Conservation (phyloP, 495 filamentous ascomycete genomes). For the Daldinia concentrica region DNA sequence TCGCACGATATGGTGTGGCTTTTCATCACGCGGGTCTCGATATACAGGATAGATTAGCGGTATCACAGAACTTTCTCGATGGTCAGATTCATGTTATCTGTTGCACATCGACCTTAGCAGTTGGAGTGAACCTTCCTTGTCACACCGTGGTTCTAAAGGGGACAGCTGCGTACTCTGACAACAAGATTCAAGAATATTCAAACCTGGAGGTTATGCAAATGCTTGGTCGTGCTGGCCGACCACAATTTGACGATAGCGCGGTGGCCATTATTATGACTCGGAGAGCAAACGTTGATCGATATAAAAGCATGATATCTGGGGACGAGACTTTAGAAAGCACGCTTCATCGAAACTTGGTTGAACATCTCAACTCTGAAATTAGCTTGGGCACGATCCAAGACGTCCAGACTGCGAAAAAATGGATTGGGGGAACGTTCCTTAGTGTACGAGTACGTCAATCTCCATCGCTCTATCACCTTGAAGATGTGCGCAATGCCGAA, state of each 20-base stretch:
- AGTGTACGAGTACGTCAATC: slow-evolving; percentile 84
- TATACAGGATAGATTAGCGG: slow-evolving; percentile 68
- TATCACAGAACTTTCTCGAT: slow-evolving; percentile 78
- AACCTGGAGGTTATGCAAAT: slow-evolving; percentile 98
- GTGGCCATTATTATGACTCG: slow-evolving; percentile 89
- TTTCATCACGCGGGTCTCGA: slow-evolving; percentile 95
- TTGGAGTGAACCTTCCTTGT: slow-evolving; percentile 93
- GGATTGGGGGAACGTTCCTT: slow-evolving; percentile 89
- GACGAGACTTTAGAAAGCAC: slow-evolving; percentile 87
- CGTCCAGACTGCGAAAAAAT: slow-evolving; percentile 75
- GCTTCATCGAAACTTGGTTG: slow-evolving; percentile 86
- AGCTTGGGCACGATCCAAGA: slow-evolving; percentile 81
- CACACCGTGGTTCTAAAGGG: slow-evolving; percentile 94
- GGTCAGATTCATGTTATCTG: slow-evolving; percentile 89
- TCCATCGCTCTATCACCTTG: slow-evolving; percentile 78
- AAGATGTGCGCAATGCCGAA: slow-evolving; percentile 49
- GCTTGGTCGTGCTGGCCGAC: slow-evolving; percentile 91
- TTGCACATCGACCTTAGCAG: slow-evolving; percentile 92
- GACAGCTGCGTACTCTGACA: slow-evolving; percentile 76
- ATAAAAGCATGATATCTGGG: slow-evolving; percentile 85
- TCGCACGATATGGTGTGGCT: slow-evolving; percentile 76
- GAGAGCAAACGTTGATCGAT: slow-evolving; percentile 70
- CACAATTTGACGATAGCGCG: slow-evolving; percentile 89
- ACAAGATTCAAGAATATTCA: slow-evolving; percentile 75
- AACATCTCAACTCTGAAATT: slow-evolving; percentile 95